phyloP scores from a whole-genome alignment of 2,329 filamentous ascomycete species.

The Fusarium hostae region DNA sequence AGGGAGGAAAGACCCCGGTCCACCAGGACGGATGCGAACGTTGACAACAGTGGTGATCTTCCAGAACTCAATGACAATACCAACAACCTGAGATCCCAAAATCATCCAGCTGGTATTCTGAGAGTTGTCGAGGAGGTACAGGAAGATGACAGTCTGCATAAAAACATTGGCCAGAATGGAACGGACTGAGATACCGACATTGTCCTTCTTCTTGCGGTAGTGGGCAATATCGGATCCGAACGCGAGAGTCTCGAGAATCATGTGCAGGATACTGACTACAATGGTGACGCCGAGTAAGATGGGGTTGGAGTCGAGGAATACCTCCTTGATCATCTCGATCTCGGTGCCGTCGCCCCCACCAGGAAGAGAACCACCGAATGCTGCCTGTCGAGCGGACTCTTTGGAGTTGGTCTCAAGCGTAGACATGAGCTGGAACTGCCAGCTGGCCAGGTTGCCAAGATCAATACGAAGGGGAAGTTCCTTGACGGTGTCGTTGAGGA shows the following conservation, averaged over 20 bases:
- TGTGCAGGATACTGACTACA: slow-evolving; percentile 87
- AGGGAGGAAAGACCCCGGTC: slow-evolving; percentile 76
- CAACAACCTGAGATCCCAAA: slow-evolving; percentile 88
- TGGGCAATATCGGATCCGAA: slow-evolving; percentile 98
- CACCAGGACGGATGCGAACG: slow-evolving; percentile 78
- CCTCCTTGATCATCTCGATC: slow-evolving; percentile 97
- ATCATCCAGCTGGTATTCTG: slow-evolving; percentile 99
- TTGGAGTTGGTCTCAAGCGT: slow-evolving; percentile 90
- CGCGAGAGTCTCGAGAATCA: slow-evolving; percentile 93
- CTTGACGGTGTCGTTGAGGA: slow-evolving; percentile 89
- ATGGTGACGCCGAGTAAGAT: slow-evolving; percentile 88
- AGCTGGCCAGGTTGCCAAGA: slow-evolving; percentile 82
- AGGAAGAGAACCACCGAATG: slow-evolving; percentile 75
- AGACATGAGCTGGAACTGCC: slow-evolving; percentile 90
- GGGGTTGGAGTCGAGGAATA: slow-evolving; percentile 92
- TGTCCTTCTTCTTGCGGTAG: slow-evolving; percentile 99
- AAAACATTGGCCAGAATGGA: slow-evolving; percentile 97
- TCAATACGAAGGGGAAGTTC: slow-evolving; percentile 85
- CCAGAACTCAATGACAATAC: slow-evolving; percentile 79
- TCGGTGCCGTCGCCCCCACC: slow-evolving; percentile 90
- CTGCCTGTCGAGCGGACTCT: slow-evolving; percentile 81
- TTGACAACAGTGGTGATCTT: slow-evolving; percentile 97
- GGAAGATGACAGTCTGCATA: slow-evolving; percentile 95
- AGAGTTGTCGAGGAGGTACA: slow-evolving; percentile 97
- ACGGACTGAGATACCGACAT: slow-evolving; percentile 94